Conservation (phyloP, 371 early-diverging fungal genomes). For the Mortierella sp. region DNA sequence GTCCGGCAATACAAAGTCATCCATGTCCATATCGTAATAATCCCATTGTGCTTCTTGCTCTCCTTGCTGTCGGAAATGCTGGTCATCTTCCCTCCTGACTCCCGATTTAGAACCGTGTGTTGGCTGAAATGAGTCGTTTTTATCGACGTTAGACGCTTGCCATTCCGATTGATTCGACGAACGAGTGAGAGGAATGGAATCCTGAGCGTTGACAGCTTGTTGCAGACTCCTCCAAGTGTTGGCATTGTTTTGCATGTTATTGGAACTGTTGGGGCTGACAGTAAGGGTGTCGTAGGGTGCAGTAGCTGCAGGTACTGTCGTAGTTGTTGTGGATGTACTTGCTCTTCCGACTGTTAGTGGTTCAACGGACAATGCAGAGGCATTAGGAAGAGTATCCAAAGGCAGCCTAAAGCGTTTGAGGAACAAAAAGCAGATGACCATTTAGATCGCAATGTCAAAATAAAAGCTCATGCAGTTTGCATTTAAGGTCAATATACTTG, state of each 20-base stretch:
- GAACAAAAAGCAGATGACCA: not conserved
- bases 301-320: not conserved
- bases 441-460: too few relatives aligned
- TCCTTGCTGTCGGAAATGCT: slow-evolving; percentile 9
- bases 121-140: slow-evolving; percentile 4
- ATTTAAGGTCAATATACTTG: not conserved
- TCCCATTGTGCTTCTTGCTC: slow-evolving; percentile 35
- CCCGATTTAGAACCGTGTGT: not conserved
- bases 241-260: not conserved
- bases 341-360: not conserved
- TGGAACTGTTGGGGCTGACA: not conserved
- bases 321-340: not conserved
- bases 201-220: slow-evolving; percentile 28
- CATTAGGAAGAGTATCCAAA: slow-evolving; percentile 5
- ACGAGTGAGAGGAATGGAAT: slow-evolving; percentile 20
- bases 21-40: slow-evolving; percentile 22
- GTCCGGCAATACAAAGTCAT: slow-evolving; percentile 5
- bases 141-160: not conserved
- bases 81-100: not conserved
- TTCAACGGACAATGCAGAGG: not conserved
- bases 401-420: slow-evolving; percentile 7
- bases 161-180: not conserved
- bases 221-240: slow-evolving; percentile 30
- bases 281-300: not conserved
- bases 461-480: not conserved